A percentile compares a stretch with the other conserved stretches of the same genome.
Conservation (phyloP, 1,139 yeast species). For the Debaryomyces psychrophilus region DNA sequence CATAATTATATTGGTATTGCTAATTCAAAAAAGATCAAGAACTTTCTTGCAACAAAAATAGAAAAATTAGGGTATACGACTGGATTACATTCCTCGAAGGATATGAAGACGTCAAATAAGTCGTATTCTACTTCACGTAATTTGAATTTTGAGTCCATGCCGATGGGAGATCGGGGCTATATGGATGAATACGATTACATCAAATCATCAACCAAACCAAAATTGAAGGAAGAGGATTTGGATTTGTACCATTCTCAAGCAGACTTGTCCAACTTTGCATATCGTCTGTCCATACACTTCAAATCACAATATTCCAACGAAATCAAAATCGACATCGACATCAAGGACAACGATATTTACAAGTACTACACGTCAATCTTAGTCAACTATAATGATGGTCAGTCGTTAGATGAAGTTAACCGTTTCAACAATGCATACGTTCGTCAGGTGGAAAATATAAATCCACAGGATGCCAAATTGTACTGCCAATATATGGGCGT, state of each 20-base stretch:
- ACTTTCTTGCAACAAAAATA: conserved; percentile 36
- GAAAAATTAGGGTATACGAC: conserved; percentile 34
- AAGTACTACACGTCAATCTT: conserved; percentile 12
- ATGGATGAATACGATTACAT: neutral
- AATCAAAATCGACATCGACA: conserved; percentile 5
- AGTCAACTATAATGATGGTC: conserved; percentile 4
- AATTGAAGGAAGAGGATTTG: conserved; percentile 11
- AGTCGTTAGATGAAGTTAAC: conserved; percentile 19
- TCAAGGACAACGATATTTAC: conserved; percentile 11
- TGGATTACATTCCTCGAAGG: conserved; percentile 1
- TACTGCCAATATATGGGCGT: conserved; percentile 33
- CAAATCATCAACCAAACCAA: neutral
- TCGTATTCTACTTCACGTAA: conserved; percentile 3
- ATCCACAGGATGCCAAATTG: conserved; percentile 22
- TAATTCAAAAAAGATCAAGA: conserved; percentile 32
- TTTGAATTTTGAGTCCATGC: neutral
- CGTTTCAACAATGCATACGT: conserved; percentile 19
- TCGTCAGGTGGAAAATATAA: conserved; percentile 16
- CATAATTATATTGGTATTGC: conserved; percentile 22
- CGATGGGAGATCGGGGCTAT: neutral
- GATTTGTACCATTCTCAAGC: conserved; percentile 13
- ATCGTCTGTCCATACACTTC: neutral
- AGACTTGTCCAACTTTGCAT: neutral
- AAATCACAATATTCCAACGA: neutral
- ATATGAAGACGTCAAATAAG: neutral